phyloP scores from a whole-genome alignment of 1,284 basidiomycete genomes.

The Austroboletus niveus region DNA sequence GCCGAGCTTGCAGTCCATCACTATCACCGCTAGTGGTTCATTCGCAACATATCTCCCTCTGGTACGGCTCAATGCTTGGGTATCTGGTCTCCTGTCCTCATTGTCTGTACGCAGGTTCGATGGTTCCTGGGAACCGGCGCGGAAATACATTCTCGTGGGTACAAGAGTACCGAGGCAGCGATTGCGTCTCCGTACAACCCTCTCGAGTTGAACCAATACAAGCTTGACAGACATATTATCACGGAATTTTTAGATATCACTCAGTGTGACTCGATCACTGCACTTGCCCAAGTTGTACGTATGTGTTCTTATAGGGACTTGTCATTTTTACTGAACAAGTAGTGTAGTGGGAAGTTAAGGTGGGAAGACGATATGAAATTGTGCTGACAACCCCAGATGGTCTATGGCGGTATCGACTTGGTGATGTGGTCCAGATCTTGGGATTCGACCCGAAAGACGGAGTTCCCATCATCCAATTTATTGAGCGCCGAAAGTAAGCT shows the following conservation, averaged over 20 bases:
- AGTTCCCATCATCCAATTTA: background rate
- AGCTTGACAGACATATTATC: background rate
- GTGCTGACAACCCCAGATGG: background rate
- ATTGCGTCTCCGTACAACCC: background rate
- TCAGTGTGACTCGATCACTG: background rate
- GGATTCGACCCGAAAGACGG: background rate
- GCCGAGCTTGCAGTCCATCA: background rate
- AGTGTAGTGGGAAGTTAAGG: background rate
- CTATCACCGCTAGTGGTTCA: background rate
- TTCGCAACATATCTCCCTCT: background rate
- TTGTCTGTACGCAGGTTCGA: background rate
- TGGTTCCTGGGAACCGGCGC: background rate
- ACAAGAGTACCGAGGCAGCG: background rate
- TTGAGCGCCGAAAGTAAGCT: background rate
- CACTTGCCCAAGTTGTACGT: conserved; percentile 5
- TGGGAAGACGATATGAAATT: background rate
- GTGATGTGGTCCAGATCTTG: background rate
- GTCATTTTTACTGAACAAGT: too few species aligned
- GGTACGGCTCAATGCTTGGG: background rate
- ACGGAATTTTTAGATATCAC: conserved; percentile 9
- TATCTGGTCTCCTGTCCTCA: too few species aligned
- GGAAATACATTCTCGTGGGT: background rate
- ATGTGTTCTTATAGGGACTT: background rate
- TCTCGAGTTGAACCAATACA: background rate
- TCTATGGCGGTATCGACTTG: background rate